Conservation (phyloP, 75 land plant genomes). For the Selaginella moellendorffii region DNA sequence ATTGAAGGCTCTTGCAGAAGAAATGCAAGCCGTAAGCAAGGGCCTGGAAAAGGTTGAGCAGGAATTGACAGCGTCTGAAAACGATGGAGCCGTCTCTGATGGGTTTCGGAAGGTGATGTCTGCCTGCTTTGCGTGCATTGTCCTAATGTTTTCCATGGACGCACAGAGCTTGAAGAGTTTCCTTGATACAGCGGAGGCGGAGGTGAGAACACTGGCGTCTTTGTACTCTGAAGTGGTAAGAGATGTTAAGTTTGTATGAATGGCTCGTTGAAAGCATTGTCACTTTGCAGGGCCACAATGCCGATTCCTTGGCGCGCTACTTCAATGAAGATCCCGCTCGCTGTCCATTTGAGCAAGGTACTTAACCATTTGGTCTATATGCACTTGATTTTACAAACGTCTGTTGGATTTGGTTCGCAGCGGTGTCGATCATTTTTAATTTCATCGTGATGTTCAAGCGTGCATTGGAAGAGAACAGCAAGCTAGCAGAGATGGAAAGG, state of each 20-base stretch:
- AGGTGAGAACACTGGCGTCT: conserved; percentile 53
- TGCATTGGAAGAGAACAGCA: conserved; percentile 71
- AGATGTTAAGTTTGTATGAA: neutral
- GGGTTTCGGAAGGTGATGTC: conserved; percentile 65
- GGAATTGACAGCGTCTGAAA: conserved; percentile 70
- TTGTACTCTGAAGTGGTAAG: conserved; percentile 81
- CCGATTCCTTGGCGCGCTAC: conserved; percentile 81
- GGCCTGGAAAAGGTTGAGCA: conserved; percentile 98
- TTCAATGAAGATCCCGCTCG: conserved; percentile 96
- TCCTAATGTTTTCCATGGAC: neutral
- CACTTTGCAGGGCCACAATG: conserved; percentile 68
- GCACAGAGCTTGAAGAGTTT: conserved; percentile 44
- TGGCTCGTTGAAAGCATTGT: neutral
- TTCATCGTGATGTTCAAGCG: conserved; percentile 69
- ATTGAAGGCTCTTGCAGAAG: conserved; percentile 81
- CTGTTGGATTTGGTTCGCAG: conserved; percentile 40
- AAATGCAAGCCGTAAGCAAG: conserved; percentile 97
- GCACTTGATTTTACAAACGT: conserved; percentile 7
- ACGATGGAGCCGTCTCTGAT: conserved; percentile 68
- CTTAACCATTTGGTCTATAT: neutral
- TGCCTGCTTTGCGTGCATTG: neutral
- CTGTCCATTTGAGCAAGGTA: conserved; percentile 97
- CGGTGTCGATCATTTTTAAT: conserved; percentile 54
- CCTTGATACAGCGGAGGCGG: conserved; percentile 56
- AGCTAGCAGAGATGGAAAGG: conserved; percentile 70